Conservation (phyloP, 2,329 filamentous ascomycete genomes). For the Drechslera avenae region DNA sequence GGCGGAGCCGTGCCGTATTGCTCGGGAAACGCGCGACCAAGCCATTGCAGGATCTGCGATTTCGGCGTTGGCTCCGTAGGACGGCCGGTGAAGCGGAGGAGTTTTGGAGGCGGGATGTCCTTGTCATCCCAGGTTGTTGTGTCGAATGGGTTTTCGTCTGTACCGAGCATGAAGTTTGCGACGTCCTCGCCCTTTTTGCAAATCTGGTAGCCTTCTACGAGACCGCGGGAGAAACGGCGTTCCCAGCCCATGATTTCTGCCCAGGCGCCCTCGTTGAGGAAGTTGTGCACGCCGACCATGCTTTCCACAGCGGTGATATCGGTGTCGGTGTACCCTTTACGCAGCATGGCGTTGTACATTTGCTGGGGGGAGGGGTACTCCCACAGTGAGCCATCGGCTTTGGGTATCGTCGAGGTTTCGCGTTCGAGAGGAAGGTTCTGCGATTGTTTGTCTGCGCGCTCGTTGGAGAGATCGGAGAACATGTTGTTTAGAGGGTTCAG, state of each 20-base stretch:
- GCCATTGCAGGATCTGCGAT: slow-evolving; percentile 78
- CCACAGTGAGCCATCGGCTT: slow-evolving; percentile 80
- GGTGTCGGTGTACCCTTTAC: slow-evolving; percentile 95
- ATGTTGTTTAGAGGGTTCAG: slow-evolving; percentile 91
- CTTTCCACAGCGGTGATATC: slow-evolving; percentile 90
- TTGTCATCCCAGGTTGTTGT: slow-evolving; percentile 43
- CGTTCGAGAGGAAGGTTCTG: slow-evolving; percentile 77
- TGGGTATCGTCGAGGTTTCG: slow-evolving; percentile 89
- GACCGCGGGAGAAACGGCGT: slow-evolving; percentile 76
- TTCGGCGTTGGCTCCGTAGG: slow-evolving; percentile 92
- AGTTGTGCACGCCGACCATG: slow-evolving; percentile 99
- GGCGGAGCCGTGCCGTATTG: slow-evolving; percentile 82
- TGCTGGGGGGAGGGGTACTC: slow-evolving; percentile 98
- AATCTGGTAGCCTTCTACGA: slow-evolving; percentile 72
- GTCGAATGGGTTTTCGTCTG: slow-evolving; percentile 38
- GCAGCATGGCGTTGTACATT: slow-evolving; percentile 98
- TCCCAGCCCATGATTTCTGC: slow-evolving; percentile 95
- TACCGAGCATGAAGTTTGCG: slow-evolving; percentile 58
- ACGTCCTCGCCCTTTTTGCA: slow-evolving; percentile 77
- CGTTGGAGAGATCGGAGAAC: slow-evolving; percentile 85
- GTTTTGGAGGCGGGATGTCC: slow-evolving; percentile 64
- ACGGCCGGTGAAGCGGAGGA: slow-evolving; percentile 86
- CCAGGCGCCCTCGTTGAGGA: slow-evolving; percentile 97
- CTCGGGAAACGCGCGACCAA: slow-evolving; percentile 78
- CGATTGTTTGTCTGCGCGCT: slow-evolving; percentile 73